These are phyloP conservation scores for Lotus japonicus DNA, from an alignment of 306 rosid species.

Conservation along the genomic window DNA sequence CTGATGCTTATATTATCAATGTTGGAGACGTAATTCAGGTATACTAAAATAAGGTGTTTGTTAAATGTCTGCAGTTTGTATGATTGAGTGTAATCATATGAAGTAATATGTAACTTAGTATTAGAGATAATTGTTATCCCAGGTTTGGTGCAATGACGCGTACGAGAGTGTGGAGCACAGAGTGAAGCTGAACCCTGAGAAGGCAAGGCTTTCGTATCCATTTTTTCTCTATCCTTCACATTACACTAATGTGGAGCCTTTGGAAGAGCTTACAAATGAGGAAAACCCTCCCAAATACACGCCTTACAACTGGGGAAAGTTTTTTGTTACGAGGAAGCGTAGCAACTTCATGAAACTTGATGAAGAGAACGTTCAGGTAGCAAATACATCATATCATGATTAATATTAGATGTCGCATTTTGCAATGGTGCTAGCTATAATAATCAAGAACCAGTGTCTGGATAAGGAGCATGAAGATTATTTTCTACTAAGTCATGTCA, in stretches of 20 bases:
- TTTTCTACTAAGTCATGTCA: neutral
- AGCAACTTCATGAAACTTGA: constrained; percentile 44
- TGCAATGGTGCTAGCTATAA: neutral
- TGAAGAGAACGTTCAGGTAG: constrained; percentile 28
- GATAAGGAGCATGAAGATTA: neutral
- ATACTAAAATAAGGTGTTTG: too few relatives aligned
- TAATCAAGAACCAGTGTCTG: neutral
- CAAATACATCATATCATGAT: constrained; percentile 40
- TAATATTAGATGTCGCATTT: neutral
- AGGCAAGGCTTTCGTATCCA: constrained; percentile 46
- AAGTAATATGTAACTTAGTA: too few relatives aligned
- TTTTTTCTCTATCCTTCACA: constrained; percentile 55
- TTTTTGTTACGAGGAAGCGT: constrained; percentile 16
- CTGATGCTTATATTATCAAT: constrained; percentile 37
- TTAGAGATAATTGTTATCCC: too few relatives aligned
- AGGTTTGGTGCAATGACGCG: constrained; percentile 31
- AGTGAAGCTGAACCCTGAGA: constrained; percentile 30
- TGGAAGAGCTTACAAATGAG: constrained; percentile 35
- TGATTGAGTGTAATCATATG: too few relatives aligned
- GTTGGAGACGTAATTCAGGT: constrained; percentile 29
- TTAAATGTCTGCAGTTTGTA: too few relatives aligned
- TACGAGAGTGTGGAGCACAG: constrained; percentile 29
- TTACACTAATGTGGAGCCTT: constrained; percentile 40
- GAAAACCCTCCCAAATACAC: constrained; percentile 43
- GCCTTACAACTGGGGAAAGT: constrained; percentile 55